A percentile compares a stretch with the other conserved stretches of the same genome.
phyloP scores from a whole-genome alignment of 345 rosid genomes.

The Eucalyptus sp. region DNA sequence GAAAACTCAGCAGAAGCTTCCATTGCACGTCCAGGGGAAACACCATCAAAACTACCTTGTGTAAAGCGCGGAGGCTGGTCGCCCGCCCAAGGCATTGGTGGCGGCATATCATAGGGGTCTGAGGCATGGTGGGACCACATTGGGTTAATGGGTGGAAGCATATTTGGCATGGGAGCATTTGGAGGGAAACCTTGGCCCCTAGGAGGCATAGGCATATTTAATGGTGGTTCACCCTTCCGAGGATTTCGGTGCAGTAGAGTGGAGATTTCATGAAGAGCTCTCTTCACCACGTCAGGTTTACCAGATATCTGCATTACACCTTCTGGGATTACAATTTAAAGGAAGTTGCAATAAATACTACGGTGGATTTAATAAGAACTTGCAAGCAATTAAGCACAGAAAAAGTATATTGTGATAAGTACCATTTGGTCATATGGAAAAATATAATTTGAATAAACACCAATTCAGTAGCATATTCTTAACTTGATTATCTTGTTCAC shows the following conservation, averaged over 20 bases:
- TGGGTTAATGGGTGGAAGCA: slow-evolving; percentile 13
- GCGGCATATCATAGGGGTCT: slow-evolving; percentile 10
- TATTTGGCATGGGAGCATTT: slow-evolving; percentile 10
- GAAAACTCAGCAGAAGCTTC: slow-evolving; percentile 47
- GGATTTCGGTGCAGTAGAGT: slow-evolving; percentile 45
- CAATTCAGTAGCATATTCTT: neutral
- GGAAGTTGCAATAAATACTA: neutral
- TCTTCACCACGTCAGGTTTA: slow-evolving; percentile 26
- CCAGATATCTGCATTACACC: slow-evolving; percentile 49
- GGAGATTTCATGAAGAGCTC: slow-evolving; percentile 47
- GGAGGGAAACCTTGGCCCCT: slow-evolving; percentile 15
- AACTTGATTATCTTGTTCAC: neutral
- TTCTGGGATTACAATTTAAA: neutral
- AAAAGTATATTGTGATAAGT: neutral
- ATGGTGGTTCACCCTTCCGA: slow-evolving; percentile 28
- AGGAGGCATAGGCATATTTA: slow-evolving; percentile 9
- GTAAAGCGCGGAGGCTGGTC: slow-evolving; percentile 14
- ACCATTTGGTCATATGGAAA: neutral
- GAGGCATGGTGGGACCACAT: slow-evolving; percentile 18
- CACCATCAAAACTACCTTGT: slow-evolving; percentile 14
- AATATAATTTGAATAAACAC: neutral
- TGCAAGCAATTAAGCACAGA: neutral
- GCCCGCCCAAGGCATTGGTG: slow-evolving; percentile 16
- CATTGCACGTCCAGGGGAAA: slow-evolving; percentile 21
- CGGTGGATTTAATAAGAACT: neutral